Evolutionary conservation across 1,139 yeast species (phyloP), one percentile per base, ranked within the genome.

Genomic region (Zygotorulaspora mrakii): DNA sequence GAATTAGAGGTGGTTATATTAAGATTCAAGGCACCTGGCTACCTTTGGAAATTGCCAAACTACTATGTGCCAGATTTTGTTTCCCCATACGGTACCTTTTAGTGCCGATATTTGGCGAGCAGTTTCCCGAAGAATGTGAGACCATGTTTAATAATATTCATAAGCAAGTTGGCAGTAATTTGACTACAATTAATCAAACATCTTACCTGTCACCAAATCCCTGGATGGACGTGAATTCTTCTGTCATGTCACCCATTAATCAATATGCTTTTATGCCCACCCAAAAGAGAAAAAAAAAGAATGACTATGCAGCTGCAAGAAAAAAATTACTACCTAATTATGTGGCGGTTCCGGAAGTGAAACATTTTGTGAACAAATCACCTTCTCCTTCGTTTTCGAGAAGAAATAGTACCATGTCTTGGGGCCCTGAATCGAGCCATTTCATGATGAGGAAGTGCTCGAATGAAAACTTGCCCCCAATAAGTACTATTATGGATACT

Each of bases 1-100:
- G 96, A 35, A 87, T 88, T 14, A 69, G 96, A 41, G 97, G 97
- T 32, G 97, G 96, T 2, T 86, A 80, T 55, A 72, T 89, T 52
- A 88, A 87, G 68, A 86, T 89, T 53, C 97, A 89, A 66, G 97
- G 97, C 1, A 87, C 96, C 4, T 89, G 96, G 96, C 66, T 88
- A 30, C 94, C 96, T 1, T 82, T 67, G 58, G 73, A 73, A 11
- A 69, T 84, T 36, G 89, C 94, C 32, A 72, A 71, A 49, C 66
- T 75, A 21, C 68, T 89, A 39, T 94, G 95, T 3, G 64, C 77
- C 31, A 73, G 84, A 41, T 84, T 88, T 53, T 85, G 95, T 63
- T 87, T 75, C 62, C 76, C 80, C 47, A 83, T 89, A 34, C 69
- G 96, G 45, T 82, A 70, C 61, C 77, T 85, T 29, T 67, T 88